Conservation (phyloP, 495 filamentous ascomycete species). For the Entonaema liquescens region DNA sequence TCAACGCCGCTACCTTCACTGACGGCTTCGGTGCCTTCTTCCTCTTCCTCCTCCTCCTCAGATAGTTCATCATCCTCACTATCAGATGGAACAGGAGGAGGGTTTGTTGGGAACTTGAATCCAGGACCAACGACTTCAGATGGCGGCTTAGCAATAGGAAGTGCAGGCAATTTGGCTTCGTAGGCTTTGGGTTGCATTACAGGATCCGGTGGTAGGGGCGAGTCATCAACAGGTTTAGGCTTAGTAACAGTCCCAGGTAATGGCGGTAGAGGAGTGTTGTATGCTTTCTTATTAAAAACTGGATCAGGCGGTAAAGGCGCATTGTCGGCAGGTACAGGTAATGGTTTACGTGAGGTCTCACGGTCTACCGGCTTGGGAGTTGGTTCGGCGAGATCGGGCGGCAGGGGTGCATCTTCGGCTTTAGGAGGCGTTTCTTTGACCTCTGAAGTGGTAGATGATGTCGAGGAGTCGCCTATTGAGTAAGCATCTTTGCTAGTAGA, state of each 20-base stretch:
- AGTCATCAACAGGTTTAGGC: constrained; percentile 33
- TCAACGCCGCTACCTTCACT: constrained; percentile 70
- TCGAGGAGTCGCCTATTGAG: constrained; percentile 71
- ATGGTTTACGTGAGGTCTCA: constrained; percentile 10
- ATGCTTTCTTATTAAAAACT: constrained; percentile 49
- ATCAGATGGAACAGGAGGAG: constrained; percentile 43
- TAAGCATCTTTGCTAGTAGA: constrained; percentile 73
- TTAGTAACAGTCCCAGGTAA: constrained; percentile 44
- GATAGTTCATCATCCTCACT: constrained; percentile 55
- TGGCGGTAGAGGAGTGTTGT: constrained; percentile 50
- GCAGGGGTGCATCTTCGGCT: constrained; percentile 65
- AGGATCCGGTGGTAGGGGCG: constrained; percentile 43
- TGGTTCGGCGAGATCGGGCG: constrained; percentile 62
- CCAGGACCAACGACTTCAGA: constrained; percentile 36
- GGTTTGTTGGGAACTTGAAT: constrained; percentile 43
- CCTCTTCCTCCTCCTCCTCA: constrained; percentile 50
- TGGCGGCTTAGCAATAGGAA: constrained; percentile 34
- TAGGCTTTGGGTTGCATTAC: constrained; percentile 39
- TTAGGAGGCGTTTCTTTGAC: constrained; percentile 40
- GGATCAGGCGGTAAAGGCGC: constrained; percentile 56
- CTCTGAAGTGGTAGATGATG: constrained; percentile 63
- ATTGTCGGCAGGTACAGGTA: constrained; percentile 40
- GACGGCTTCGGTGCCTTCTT: constrained; percentile 54
- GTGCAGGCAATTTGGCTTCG: constrained; percentile 30
- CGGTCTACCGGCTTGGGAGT: constrained; percentile 21